phyloP scores from a whole-genome alignment of 805 yeast species.

The Yarrowia divulgata region DNA sequence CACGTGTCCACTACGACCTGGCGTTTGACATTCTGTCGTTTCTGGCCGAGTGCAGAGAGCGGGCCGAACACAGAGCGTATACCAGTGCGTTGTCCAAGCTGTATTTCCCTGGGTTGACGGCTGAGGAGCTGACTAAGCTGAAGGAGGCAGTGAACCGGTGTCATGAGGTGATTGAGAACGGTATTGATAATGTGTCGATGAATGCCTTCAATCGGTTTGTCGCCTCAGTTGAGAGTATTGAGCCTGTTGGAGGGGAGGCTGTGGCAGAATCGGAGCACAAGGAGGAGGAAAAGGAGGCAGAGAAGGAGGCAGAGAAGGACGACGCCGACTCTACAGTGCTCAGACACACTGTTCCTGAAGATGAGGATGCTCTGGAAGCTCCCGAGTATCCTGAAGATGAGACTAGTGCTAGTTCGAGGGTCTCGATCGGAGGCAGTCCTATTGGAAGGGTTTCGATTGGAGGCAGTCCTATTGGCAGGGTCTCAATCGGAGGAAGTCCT shows the following conservation, averaged over 20 bases:
- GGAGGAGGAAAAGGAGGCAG: background rate
- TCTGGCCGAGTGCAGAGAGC: background rate
- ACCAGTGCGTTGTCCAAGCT: slow-evolving; percentile 1
- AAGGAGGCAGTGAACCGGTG: background rate
- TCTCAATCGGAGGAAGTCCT: background rate
- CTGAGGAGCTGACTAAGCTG: slow-evolving; percentile 16
- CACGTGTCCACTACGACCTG: slow-evolving; percentile 33
- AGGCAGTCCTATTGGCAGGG: background rate
- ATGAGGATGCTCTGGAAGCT: slow-evolving; percentile 14
- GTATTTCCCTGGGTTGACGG: slow-evolving; percentile 12
- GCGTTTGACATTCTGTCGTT: slow-evolving; percentile 15
- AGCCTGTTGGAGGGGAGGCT: background rate
- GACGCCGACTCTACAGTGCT: background rate
- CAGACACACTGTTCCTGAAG: slow-evolving; percentile 19
- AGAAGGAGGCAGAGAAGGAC: background rate
- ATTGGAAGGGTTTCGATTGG: background rate
- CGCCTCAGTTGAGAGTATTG: background rate
- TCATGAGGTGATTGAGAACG: background rate
- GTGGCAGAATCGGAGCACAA: background rate
- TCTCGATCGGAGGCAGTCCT: background rate
- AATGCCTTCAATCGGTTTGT: slow-evolving; percentile 13
- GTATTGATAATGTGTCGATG: background rate
- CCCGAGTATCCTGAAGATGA: slow-evolving; percentile 28
- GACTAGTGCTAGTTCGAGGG: background rate
- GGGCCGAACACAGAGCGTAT: slow-evolving; percentile 14